These are phyloP conservation scores for Eutypa lata DNA, from an alignment of 2,329 filamentous ascomycete genomes.

Conservation along the genomic window DNA sequence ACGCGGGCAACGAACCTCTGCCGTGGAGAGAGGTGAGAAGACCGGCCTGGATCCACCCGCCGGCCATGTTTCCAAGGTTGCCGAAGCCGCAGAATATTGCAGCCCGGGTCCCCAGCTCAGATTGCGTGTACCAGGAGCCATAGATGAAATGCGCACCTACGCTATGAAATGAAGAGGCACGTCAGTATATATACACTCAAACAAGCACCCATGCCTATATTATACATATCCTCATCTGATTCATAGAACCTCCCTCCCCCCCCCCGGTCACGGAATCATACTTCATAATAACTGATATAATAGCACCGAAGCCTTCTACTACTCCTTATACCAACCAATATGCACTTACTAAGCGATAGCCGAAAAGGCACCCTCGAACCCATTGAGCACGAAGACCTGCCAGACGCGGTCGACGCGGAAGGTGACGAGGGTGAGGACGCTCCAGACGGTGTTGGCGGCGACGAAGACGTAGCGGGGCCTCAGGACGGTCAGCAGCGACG, in stretches of 20 bases:
- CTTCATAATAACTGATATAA: no score
- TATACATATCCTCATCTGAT: no score
- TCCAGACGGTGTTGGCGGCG: slow-evolving; percentile 40
- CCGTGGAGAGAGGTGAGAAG: slow-evolving; percentile 34
- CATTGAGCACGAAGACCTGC: slow-evolving; percentile 42
- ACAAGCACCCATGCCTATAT: no score
- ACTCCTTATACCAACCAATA: no score
- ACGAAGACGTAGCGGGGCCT: slow-evolving; percentile 39
- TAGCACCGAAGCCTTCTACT: no score
- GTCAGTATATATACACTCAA: neutral
- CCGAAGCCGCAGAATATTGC: slow-evolving; percentile 40
- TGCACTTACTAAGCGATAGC: slow-evolving; percentile 36
- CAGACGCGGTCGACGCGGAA: slow-evolving; percentile 39
- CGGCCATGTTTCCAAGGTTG: slow-evolving; percentile 40
- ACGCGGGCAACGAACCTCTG: slow-evolving; percentile 32
- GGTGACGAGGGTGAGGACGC: slow-evolving; percentile 39
- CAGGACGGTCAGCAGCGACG: slow-evolving; percentile 23
- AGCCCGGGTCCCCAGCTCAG: slow-evolving; percentile 38
- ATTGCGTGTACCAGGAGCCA: slow-evolving; percentile 41
- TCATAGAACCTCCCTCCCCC: no score
- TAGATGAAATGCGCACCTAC: slow-evolving; percentile 43
- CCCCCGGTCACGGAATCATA: no score
- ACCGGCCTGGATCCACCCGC: slow-evolving; percentile 43
- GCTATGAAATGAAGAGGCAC: slow-evolving; percentile 11
- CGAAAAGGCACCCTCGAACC: slow-evolving; percentile 41